phyloP scores from a whole-genome alignment of 768 basidiomycete genomes.

The Hypsizygus marmoreus region DNA sequence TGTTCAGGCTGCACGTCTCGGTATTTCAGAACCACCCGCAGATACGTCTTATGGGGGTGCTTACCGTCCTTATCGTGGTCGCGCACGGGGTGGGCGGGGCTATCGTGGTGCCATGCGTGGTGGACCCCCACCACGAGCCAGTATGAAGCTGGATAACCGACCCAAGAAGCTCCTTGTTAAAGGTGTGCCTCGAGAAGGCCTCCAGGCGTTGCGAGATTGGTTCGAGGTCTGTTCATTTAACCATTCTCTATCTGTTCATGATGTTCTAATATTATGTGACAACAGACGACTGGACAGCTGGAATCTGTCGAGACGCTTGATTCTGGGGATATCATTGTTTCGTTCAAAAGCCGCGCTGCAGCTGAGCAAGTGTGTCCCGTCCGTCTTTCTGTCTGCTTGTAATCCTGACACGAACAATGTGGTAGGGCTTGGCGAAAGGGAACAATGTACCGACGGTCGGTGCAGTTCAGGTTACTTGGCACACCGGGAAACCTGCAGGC shows the following conservation, averaged over 20 bases:
- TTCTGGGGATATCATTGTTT: constrained; percentile 60
- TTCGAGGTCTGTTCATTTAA: constrained; percentile 61
- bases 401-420: constrained; percentile 11
- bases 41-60: constrained; percentile 37
- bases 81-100: constrained; percentile 60
- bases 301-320: constrained; percentile 61
- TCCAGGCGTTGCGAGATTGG: constrained; percentile 76
- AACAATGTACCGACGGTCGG: constrained; percentile 66
- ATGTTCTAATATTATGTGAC: constrained; percentile 6
- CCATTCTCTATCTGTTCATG: neutral
- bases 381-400: neutral
- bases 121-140: constrained; percentile 58
- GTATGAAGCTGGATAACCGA: constrained; percentile 90
- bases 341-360: constrained; percentile 69
- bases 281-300: constrained; percentile 67
- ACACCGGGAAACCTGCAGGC: constrained; percentile 36
- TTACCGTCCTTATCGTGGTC: constrained; percentile 73
- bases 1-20: constrained; percentile 71
- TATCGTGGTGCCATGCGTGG: constrained; percentile 69
- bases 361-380: constrained; percentile 68
- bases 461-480: constrained; percentile 68
- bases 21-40: constrained; percentile 56
- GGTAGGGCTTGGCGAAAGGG: constrained; percentile 74
- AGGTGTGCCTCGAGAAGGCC: constrained; percentile 52
- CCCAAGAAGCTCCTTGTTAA: constrained; percentile 80